Evolutionary conservation across 2,329 filamentous ascomycete species (phyloP).

Genomic region (Cercospora berteroae): DNA sequence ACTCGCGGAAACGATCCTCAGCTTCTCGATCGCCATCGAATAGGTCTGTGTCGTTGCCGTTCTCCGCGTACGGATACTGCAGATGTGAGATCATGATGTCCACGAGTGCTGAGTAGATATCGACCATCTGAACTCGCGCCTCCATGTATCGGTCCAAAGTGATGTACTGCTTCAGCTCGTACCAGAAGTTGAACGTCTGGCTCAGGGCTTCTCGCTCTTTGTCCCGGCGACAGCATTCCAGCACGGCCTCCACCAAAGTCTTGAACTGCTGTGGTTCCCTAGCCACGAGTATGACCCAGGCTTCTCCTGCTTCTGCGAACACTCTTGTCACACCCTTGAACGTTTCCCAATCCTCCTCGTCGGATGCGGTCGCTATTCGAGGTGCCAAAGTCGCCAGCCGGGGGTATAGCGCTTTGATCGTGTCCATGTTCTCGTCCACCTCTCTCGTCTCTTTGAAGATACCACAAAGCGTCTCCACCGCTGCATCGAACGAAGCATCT

Average conservation of each 20-base stretch:
- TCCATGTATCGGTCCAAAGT: slow-evolving; percentile 86
- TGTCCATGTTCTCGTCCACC: slow-evolving; percentile 81
- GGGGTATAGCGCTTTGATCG: slow-evolving; percentile 80
- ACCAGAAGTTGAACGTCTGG: slow-evolving; percentile 96
- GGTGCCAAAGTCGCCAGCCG: slow-evolving; percentile 72
- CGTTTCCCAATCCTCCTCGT: slow-evolving; percentile 78
- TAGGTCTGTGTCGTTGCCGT: slow-evolving; percentile 67
- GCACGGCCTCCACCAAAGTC: slow-evolving; percentile 78
- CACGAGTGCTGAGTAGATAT: slow-evolving; percentile 84
- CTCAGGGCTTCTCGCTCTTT: slow-evolving; percentile 87
- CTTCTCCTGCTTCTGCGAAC: slow-evolving; percentile 88
- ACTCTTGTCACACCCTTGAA: slow-evolving; percentile 88
- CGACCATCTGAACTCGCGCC: slow-evolving; percentile 71
- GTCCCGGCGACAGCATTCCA: slow-evolving; percentile 88
- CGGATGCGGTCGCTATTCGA: slow-evolving; percentile 70
- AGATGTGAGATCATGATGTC: slow-evolving; percentile 90
- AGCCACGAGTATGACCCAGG: slow-evolving; percentile 90
- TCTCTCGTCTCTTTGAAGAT: slow-evolving; percentile 91
- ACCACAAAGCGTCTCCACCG: slow-evolving; percentile 87
- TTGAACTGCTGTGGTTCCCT: slow-evolving; percentile 79
- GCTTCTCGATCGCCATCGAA: slow-evolving; percentile 95
- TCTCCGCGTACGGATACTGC: slow-evolving; percentile 77
- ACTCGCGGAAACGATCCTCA: slow-evolving; percentile 95
- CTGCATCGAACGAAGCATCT: slow-evolving; percentile 78
- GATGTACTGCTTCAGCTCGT: slow-evolving; percentile 94